Base-by-base conservation (phyloP, 306 rosid species). In the Leucaena leucocephala region DNA sequence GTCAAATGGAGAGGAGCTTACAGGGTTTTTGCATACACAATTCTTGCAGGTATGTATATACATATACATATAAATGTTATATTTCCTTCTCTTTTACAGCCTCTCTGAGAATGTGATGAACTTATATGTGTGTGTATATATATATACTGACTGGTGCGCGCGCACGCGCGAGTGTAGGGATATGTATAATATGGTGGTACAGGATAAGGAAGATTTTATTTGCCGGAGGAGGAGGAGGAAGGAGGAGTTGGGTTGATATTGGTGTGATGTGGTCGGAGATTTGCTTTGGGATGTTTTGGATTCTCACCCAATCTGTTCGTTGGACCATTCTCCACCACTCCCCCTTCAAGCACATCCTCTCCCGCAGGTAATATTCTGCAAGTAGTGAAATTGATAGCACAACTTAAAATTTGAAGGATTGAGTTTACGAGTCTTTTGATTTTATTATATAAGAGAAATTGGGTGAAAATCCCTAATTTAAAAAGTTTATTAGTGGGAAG, bases 261-360 rank as follows among this genome's bases (percentile, higher is more conserved):
- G 83, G 82, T 17, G 13, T 86, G 80, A 79, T 75, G 45, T 3
- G 75, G 39, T 58, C 84, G 0, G 97, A 92, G 33, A 1, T 85
- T 0, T 15, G 61, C 0, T 92, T 90, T 33, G 86, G 96, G 12
- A 2, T 90, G 2, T 90, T 82, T 68, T 92, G 97, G 97, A 82
- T 92, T 0, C 34, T 85, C 48, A 86, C 91, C 62, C 97, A 85
- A 68, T 85, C 97, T 42, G 49, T 77, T 57, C 91, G 94, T 10
- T 87, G 91, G 90, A 84, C 39, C 12, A 36, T 81, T 35, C 19
- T 78, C 44, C 52, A 34, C 33, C 79, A 71, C 43, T 68, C 75
- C 8, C 86, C 96, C 71, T 83, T 75, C 83, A 85, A 83, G 21
- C 44, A 89, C 4, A 79, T 17, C 1, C 97, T 90, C 82, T 74